Percentiles rank a stretch among this genome's conserved stretches.
These are phyloP conservation scores for Boletus hoseneyae DNA, from an alignment of 1,284 basidiomycete species.

Conservation along the genomic window DNA sequence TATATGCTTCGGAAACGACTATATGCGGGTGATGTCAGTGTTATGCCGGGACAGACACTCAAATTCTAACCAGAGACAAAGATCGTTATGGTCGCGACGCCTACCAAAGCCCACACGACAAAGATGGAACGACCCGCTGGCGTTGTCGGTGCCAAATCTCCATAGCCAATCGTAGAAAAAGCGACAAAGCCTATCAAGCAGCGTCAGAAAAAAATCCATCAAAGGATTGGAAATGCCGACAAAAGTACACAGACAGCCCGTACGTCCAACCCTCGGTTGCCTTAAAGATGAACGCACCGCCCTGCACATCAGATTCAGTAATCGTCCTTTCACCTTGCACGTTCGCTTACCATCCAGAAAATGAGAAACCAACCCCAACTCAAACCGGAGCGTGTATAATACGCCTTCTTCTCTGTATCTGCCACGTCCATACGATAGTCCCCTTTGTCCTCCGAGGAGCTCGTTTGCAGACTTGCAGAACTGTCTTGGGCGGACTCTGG, in stretches of 20 bases:
- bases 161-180: slow-evolving; percentile 71
- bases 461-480: slow-evolving; percentile 13
- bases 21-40: slow-evolving; percentile 11
- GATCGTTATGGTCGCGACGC: slow-evolving; percentile 73
- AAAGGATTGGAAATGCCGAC: slow-evolving; percentile 37
- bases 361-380: slow-evolving; percentile 49
- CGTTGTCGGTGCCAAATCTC: slow-evolving; percentile 60
- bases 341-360: slow-evolving; percentile 51
- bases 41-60: neutral
- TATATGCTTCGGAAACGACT: slow-evolving; percentile 66
- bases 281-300: slow-evolving; percentile 55
- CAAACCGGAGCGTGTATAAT: slow-evolving; percentile 44
- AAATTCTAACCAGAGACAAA: slow-evolving; percentile 57
- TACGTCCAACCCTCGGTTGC: slow-evolving; percentile 51
- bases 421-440: slow-evolving; percentile 21
- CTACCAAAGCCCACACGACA: slow-evolving; percentile 77
- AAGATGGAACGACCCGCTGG: slow-evolving; percentile 75
- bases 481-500: slow-evolving; percentile 1
- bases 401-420: slow-evolving; percentile 43
- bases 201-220: neutral
- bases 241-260: slow-evolving; percentile 66
- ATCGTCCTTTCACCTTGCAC: neutral
- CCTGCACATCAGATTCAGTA: slow-evolving; percentile 25
- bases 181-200: slow-evolving; percentile 47
- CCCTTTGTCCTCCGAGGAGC: slow-evolving; percentile 8